Conservation (phyloP, 73 alveolate species). For the Paramecium biaurelia region DNA sequence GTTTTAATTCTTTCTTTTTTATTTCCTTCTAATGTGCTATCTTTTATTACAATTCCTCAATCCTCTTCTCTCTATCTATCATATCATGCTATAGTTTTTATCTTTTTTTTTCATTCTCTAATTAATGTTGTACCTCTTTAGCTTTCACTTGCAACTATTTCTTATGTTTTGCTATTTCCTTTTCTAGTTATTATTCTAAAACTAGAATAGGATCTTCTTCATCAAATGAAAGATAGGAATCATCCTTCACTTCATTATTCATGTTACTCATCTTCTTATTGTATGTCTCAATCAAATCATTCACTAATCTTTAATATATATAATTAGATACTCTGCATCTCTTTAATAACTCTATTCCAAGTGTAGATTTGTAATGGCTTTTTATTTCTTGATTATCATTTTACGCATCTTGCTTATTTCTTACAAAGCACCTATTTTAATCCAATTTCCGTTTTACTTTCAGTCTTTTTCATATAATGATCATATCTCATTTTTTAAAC, state of each 20-base stretch:
- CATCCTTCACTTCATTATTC: neutral
- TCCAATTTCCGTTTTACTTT: conserved; percentile 25
- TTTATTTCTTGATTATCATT: neutral
- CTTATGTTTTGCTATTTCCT: neutral
- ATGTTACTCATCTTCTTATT: neutral
- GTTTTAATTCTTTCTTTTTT: neutral
- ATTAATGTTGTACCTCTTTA: conserved; percentile 14
- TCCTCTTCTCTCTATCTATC: neutral
- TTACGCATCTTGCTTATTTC: conserved; percentile 19
- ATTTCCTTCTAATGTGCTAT: neutral
- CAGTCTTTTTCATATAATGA: conserved; percentile 20
- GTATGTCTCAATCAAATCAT: conserved; percentile 27
- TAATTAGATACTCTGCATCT: neutral
- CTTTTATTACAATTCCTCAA: neutral
- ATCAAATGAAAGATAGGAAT: conserved; percentile 29
- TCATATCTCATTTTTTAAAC: conserved; percentile 44
- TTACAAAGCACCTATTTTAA: conserved; percentile 25
- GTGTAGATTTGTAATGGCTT: neutral
- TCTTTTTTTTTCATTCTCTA: conserved; percentile 7
- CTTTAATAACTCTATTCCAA: neutral
- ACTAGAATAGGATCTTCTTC: conserved; percentile 44
- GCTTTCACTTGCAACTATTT: neutral
- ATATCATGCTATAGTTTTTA: neutral
- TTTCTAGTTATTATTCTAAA: neutral
- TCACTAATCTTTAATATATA: neutral